phyloP scores from a whole-genome alignment of 805 yeast species.

The Saccharomycopsis sp. region DNA sequence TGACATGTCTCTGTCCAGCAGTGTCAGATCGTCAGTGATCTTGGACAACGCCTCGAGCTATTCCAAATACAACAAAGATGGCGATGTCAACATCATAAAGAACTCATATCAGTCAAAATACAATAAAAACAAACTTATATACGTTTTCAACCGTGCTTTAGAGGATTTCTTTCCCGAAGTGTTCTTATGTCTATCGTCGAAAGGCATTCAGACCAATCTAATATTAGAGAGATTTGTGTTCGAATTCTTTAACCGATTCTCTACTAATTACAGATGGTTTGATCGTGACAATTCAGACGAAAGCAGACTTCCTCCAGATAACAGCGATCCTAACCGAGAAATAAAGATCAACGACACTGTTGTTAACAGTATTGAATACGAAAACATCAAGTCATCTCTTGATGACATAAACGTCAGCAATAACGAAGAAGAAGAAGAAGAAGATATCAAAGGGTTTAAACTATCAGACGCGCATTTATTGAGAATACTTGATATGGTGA shows the following conservation, averaged over 20 bases:
- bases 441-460: slow-evolving; percentile 14
- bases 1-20: slow-evolving; percentile 3
- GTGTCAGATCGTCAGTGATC: slow-evolving; percentile 17
- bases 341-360: slow-evolving; percentile 8
- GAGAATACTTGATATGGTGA: slow-evolving; percentile 18
- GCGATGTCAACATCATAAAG: slow-evolving; percentile 13
- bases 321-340: background rate
- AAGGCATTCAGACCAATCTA: slow-evolving; percentile 19
- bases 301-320: slow-evolving; percentile 5
- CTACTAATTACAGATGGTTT: slow-evolving; percentile 13
- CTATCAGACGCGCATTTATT: slow-evolving; percentile 12
- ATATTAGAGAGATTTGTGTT: slow-evolving; percentile 17
- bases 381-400: slow-evolving; percentile 13
- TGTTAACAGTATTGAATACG: slow-evolving; percentile 8
- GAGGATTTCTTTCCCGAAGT: slow-evolving; percentile 21
- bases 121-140: slow-evolving; percentile 17
- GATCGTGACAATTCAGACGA: slow-evolving; percentile 17
- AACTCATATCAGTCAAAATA: slow-evolving; percentile 13
- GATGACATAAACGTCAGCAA: slow-evolving; percentile 1
- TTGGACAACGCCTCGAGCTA: slow-evolving; percentile 10
- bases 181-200: slow-evolving; percentile 15
- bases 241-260: slow-evolving; percentile 20
- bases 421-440: slow-evolving; percentile 3
- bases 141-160: slow-evolving; percentile 20
- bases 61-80: slow-evolving; percentile 3